Conservation (phyloP, 768 basidiomycete genomes). For the Boletus sp. region DNA sequence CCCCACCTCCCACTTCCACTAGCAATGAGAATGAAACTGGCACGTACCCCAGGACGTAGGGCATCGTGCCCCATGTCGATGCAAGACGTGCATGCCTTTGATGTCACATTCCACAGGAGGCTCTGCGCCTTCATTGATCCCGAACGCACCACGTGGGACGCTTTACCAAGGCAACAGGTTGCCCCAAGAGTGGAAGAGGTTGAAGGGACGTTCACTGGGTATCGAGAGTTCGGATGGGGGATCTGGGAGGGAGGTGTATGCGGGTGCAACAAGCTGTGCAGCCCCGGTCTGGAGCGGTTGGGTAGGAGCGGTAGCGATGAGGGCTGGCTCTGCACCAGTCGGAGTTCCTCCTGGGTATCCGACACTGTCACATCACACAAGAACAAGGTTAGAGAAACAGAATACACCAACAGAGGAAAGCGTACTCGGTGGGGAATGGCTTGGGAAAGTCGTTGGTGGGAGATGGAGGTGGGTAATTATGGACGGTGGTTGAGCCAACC, state of each 20-base stretch:
- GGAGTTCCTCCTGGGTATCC: constrained; percentile 78
- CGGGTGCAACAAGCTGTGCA: constrained; percentile 59
- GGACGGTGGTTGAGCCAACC: constrained; percentile 68
- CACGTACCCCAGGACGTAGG: constrained; percentile 63
- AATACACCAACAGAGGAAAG: too few relatives aligned
- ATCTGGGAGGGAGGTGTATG: constrained; percentile 26
- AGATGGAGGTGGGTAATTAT: constrained; percentile 68
- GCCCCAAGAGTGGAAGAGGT: constrained; percentile 78
- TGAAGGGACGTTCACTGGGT: constrained; percentile 43
- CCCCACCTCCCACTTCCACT: too few relatives aligned
- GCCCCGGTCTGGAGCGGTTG: constrained; percentile 77
- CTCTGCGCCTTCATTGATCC: constrained; percentile 67
- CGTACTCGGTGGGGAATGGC: constrained; percentile 63
- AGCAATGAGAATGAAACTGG: background rate
- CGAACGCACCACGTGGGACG: constrained; percentile 62
- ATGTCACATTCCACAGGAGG: constrained; percentile 68
- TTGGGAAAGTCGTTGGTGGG: constrained; percentile 74
- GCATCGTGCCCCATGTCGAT: constrained; percentile 80
- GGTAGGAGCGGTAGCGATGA: constrained; percentile 72
- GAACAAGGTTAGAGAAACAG: background rate
- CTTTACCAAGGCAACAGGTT: constrained; percentile 88
- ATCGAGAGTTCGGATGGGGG: background rate
- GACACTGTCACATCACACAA: constrained; percentile 34
- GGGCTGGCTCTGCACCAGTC: constrained; percentile 73
- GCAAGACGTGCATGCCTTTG: constrained; percentile 75